phyloP scores from a whole-genome alignment of 2,329 filamentous ascomycete genomes.

The Pleurostoma richardsiae region DNA sequence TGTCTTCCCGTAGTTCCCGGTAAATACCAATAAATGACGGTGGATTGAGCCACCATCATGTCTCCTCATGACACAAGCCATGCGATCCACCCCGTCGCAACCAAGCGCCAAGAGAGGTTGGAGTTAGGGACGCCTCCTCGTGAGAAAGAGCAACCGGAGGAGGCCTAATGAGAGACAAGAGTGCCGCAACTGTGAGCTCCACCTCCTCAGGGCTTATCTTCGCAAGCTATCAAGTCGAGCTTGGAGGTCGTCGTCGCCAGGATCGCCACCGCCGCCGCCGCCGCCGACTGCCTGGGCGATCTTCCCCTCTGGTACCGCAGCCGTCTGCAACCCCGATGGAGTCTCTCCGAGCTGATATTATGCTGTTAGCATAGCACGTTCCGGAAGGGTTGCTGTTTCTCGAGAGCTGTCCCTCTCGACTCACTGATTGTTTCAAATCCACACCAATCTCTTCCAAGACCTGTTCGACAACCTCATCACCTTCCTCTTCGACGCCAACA shows the following conservation, averaged over 20 bases:
- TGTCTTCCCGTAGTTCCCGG: no score
- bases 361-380: slow-evolving; percentile 15
- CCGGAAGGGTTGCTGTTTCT: neutral
- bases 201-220: slow-evolving; percentile 29
- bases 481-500: slow-evolving; percentile 84
- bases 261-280: slow-evolving; percentile 51
- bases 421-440: slow-evolving; percentile 82
- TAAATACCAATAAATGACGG: no score
- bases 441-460: slow-evolving; percentile 96
- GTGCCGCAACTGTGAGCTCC: slow-evolving; percentile 1
- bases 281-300: slow-evolving; percentile 82
- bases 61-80: no score
- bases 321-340: slow-evolving; percentile 74
- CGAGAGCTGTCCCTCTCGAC: slow-evolving; percentile 24
- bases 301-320: slow-evolving; percentile 65
- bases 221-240: slow-evolving; percentile 85
- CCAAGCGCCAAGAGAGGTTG: no score
- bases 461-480: slow-evolving; percentile 94
- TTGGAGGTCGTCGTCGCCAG: slow-evolving; percentile 88
- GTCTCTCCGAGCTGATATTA: slow-evolving; percentile 77
- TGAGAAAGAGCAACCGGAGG: no score
- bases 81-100: no score
- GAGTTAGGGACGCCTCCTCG: no score
- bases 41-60: no score
- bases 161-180: neutral